Conservation (phyloP, 768 basidiomycete genomes). For the Hysterangium stoloniferum region DNA sequence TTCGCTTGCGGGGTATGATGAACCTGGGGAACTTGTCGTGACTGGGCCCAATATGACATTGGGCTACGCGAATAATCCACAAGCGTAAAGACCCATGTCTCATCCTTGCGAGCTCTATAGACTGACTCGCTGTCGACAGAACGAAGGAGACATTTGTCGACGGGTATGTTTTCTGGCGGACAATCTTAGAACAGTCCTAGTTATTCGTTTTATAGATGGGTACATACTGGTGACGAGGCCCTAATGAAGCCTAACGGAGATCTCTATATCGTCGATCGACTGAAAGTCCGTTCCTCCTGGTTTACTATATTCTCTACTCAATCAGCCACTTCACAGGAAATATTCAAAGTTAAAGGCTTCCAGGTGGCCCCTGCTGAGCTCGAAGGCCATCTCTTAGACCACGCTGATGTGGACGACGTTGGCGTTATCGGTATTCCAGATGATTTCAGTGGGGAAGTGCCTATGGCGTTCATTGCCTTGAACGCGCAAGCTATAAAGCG, state of each 20-base stretch:
- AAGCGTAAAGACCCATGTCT: constrained; percentile 42
- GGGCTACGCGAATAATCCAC: constrained; percentile 49
- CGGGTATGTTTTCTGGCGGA: constrained; percentile 35
- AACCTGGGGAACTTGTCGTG: constrained; percentile 53
- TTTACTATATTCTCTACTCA: background rate
- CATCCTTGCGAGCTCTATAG: background rate
- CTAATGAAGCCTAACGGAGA: background rate
- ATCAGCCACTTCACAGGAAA: constrained; percentile 35
- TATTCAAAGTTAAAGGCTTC: constrained; percentile 47
- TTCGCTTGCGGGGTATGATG: constrained; percentile 41
- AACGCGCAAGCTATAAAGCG: constrained; percentile 31
- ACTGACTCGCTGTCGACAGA: constrained; percentile 25
- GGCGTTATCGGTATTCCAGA: constrained; percentile 17
- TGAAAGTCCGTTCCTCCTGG: background rate
- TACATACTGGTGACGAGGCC: background rate
- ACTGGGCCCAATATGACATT: constrained; percentile 50
- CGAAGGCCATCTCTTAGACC: constrained; percentile 23
- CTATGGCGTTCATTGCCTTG: constrained; percentile 59
- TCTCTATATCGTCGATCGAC: background rate
- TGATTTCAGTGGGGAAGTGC: constrained; percentile 47
- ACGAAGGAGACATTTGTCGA: constrained; percentile 62
- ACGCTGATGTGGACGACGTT: constrained; percentile 22
- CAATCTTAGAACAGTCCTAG: background rate
- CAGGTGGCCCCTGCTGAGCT: constrained; percentile 28
- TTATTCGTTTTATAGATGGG: background rate